Base-by-base conservation (phyloP, 2,329 filamentous ascomycete species). In the Chaetothyriales sp. region DNA sequence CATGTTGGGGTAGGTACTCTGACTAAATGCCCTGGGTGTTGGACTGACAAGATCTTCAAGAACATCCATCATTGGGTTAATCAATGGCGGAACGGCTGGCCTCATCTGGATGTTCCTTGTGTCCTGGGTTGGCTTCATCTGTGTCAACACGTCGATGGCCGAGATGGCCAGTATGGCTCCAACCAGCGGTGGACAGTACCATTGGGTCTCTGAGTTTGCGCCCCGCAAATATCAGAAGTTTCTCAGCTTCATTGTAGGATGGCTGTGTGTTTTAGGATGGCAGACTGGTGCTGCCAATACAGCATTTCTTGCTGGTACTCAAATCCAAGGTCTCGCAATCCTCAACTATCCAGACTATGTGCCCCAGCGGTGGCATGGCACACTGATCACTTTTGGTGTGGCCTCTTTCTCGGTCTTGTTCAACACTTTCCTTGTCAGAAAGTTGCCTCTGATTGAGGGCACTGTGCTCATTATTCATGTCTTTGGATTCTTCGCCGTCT, bases 101-200 rank as follows among this genome's bases (percentile, higher is more conserved):
- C 64, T 77, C 9, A 70, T 78, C 43, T 79, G 73, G 66, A 68
- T 73, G 3, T 77, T 70, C 50, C 53, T 77, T 1, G 60, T 73
- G 36, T 68, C 68, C 9, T 73, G 72, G 68, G 58, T 70, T 28
- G 73, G 73, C 0, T 67, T 70, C 42, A 55, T 68, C 2, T 49
- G 64, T 4, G 65, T 69, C 32, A 67, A 66, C 51, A 60, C 64
- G 0, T 72, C 69, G 2, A 68, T 75, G 64, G 70, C 71, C 5
- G 73, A 75, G 55, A 72, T 75, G 66, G 71, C 70, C 1, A 73
- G 70, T 4, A 75, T 75, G 68, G 62, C 65, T n/a, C 68, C 67
- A 8, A 67, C 66, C 1, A 61, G 62, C 22, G 66, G 66, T 36
- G 64, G 63, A 18, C n/a, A n/a, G n/a, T n/a, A n/a, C n/a, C n/a